phyloP scores from a whole-genome alignment of 2,329 filamentous ascomycete genomes.

The Fusarium metavorans region DNA sequence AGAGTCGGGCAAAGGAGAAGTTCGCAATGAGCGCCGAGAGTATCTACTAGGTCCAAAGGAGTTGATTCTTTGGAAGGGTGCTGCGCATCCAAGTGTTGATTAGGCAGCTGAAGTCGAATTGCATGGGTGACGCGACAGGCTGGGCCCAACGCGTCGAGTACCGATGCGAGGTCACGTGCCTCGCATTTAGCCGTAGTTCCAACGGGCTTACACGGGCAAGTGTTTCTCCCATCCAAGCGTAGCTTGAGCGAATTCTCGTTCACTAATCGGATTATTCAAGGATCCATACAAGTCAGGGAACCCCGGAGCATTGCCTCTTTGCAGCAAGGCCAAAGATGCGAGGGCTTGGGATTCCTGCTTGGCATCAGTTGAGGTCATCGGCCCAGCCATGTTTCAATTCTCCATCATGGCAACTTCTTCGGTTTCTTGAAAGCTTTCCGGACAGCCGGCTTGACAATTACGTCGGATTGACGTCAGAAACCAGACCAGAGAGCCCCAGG shows the following conservation, averaged over 20 bases:
- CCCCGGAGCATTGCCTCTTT: neutral
- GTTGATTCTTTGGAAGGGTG: neutral
- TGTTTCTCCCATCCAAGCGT: neutral
- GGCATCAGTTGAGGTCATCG: neutral
- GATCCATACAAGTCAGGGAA: neutral
- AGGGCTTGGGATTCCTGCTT: neutral
- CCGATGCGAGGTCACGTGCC: conserved; percentile 35
- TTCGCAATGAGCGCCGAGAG: neutral
- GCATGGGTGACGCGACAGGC: conserved; percentile 28
- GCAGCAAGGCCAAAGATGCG: neutral
- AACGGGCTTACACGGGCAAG: conserved; percentile 1
- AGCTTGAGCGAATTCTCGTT: conserved; percentile 7
- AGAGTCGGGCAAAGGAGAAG: neutral
- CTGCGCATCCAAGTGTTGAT: conserved; percentile 7
- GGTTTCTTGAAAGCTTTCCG: neutral
- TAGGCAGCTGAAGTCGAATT: conserved; percentile 10
- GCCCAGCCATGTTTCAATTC: neutral
- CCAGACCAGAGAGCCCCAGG: conserved; percentile 7
- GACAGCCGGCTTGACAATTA: conserved; percentile 2
- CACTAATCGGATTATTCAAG: conserved; percentile 22
- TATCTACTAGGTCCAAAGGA: conserved; percentile 7
- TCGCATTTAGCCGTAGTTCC: conserved; percentile 7
- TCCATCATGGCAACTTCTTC: conserved; percentile 1
- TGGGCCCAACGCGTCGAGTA: conserved; percentile 24
- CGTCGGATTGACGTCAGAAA: conserved; percentile 34